Base-by-base conservation (phyloP, 2,329 filamentous ascomycete species). In the Phyllachora maydis region DNA sequence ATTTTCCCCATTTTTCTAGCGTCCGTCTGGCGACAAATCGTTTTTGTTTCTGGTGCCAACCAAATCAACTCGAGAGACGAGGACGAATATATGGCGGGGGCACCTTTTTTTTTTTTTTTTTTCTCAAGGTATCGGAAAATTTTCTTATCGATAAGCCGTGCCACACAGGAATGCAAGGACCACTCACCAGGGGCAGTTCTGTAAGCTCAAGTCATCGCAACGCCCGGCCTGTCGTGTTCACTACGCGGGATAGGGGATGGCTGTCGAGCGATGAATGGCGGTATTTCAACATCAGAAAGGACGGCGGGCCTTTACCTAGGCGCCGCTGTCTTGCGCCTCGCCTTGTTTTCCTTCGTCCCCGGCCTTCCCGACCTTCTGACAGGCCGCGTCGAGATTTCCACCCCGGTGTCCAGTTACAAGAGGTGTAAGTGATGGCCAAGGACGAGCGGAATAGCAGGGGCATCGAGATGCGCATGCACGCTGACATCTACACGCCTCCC, bases 381-480 rank as follows among this genome's bases (percentile, higher is more conserved):
- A 11, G 77, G 75, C 33, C 75, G 88, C 42, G 88, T 93, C 38
- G 88, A 98, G 57, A 75, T 98, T 40, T 93, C 88, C 21, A 98
- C 88, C 12, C 85, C 88, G 18, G 76, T 95, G 22, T 93, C 81
- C 37, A 92, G 85, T 63, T 98, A 93, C 65, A 95, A 95, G 57
- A 68, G 88, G 66, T 58, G 83, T 91, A 60, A 48, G 74, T 49
- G 19, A 4, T 14, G 23, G 11, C 22, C 21, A 23, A 23, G 22
- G 19, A 15, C 14, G 11, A n/a, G n/a, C n/a, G n/a, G n/a, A n/a
- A n/a, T n/a, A n/a, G n/a, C n/a, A n/a, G n/a, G n/a, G n/a, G n/a
- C n/a, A n/a, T n/a, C n/a, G n/a, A n/a, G n/a, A n/a, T n/a, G n/a
- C 7, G 4, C 14, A 14, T 13, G 10, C 12, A 19, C 4, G 9